These are phyloP conservation scores for Spinellus fusiger DNA, from an alignment of 192 early-diverging fungal genomes.

Conservation along the genomic window DNA sequence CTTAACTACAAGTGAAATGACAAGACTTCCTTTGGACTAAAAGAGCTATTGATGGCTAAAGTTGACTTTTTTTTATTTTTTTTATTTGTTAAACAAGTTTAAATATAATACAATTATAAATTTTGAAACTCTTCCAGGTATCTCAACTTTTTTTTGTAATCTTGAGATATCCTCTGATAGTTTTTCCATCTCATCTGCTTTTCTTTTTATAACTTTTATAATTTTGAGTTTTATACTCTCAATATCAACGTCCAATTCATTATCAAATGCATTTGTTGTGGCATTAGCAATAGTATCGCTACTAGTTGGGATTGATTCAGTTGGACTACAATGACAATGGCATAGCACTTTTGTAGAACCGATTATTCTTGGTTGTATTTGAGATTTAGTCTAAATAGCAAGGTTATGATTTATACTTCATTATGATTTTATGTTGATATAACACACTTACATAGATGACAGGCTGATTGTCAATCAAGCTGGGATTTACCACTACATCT, in stretches of 20 bases:
- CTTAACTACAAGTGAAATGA: too few relatives aligned
- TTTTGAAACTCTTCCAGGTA: not conserved
- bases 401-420: not conserved
- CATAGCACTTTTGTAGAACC: not conserved
- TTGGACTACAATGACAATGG: too few relatives aligned
- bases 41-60: too few relatives aligned
- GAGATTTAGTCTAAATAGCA: slow-evolving; percentile 5
- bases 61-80: too few relatives aligned
- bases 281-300: not conserved
- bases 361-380: not conserved
- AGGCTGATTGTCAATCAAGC: not conserved
- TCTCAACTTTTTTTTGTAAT: slow-evolving; percentile 7
- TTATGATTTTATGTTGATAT: not conserved
- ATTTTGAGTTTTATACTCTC: not conserved
- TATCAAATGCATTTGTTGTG: not conserved
- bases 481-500: not conserved
- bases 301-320: not conserved
- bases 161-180: not conserved
- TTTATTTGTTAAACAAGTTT: too few relatives aligned
- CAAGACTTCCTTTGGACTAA: too few relatives aligned
- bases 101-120: not conserved
- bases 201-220: not conserved
- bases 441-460: not conserved
- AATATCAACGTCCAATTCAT: not conserved
- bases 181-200: not conserved